Base-by-base conservation (phyloP, 1,284 basidiomycete genomes). In the Earliella scabrosa region DNA sequence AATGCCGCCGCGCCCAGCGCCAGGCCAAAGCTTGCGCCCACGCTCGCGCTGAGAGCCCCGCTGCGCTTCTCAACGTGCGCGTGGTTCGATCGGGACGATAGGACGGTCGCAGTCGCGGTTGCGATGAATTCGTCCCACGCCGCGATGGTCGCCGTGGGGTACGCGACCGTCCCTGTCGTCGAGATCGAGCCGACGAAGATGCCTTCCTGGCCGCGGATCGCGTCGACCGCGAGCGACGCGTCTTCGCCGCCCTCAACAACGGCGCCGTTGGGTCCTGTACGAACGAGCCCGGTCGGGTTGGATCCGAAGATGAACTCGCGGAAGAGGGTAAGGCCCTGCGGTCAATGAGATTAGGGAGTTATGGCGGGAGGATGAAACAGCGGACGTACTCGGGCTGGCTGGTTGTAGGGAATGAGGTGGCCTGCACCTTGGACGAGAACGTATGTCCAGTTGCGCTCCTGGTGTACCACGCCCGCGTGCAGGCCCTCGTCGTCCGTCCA, bases 71-170 rank as follows among this genome's bases (percentile, higher is more conserved):
- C 50, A 29, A 45, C 35, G 45, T 21, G 24, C 16, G 27, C 20
- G 23, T 16, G 10, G 27, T 27, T 41, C 39, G 21, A 11, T 18
- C 18, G 21, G 21, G 4, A 31, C 13, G 54, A 34, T 10, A 57
- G 38, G 11, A 52, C 35, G n/a, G 59, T 61, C 38, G 62, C 59
- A 3, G 63, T 65, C 26, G 63, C 63, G 20, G 66, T 67, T 48
- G 65, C 64, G 52, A 73, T 65, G 63, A 67, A 74, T 45, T 54
- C 66, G 38, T 77, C 68, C 87, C 87, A 89, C 2, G 83, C 82
- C 10, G 77, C 77, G 38, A 82, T 78, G 20, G 79, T 77, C 45
- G 75, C 74, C 7, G 82, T 39, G 9, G 66, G 64, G 54, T 61
- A 68, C 29, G 43, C 43, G 50, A 50, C 56, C 50, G 68, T 65